Percentiles rank a stretch among this genome's conserved stretches.
Conservation (phyloP, 2,329 filamentous ascomycete species). For the Alternaria atra region DNA sequence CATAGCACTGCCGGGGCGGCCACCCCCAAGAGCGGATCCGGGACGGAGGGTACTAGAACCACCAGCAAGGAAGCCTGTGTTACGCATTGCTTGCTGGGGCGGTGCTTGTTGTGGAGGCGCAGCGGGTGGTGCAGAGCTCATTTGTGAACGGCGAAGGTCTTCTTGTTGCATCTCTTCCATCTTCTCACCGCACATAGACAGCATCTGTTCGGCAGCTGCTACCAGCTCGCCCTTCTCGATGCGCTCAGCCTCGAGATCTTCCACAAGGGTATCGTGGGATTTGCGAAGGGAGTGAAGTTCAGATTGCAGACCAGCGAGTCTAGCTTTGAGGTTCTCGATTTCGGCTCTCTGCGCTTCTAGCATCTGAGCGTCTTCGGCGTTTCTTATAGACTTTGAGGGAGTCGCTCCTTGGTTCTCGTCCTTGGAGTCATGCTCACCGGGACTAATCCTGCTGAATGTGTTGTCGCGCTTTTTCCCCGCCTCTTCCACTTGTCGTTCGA, state of each 20-base stretch:
- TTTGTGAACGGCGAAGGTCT: constrained; percentile 63
- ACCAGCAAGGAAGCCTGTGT: constrained; percentile 45
- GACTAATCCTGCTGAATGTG: constrained; percentile 67
- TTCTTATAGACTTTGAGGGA: constrained; percentile 16
- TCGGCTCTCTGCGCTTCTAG: constrained; percentile 72
- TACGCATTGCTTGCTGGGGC: constrained; percentile 37
- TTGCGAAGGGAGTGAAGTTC: constrained; percentile 74
- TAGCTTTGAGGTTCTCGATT: constrained; percentile 74
- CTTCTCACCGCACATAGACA: constrained; percentile 67
- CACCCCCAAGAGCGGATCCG: constrained; percentile 37
- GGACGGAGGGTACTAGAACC: constrained; percentile 34
- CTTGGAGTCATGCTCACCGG: constrained; percentile 23
- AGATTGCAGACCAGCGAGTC: constrained; percentile 77
- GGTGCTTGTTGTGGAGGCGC: constrained; percentile 24
- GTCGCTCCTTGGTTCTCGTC: constrained; percentile 15
- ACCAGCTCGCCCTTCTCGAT: constrained; percentile 87
- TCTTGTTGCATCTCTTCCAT: constrained; percentile 50
- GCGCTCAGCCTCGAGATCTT: constrained; percentile 75
- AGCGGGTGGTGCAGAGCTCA: constrained; percentile 26
- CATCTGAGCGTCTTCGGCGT: constrained; percentile 56
- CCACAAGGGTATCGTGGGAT: constrained; percentile 72
- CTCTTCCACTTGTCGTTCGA: constrained; percentile 77
- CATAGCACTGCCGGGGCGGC: constrained; percentile 37
- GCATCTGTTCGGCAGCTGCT: constrained; percentile 83
- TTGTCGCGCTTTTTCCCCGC: constrained; percentile 72